Evolutionary conservation across 352 stramenopile genomes (phyloP), one percentile per base, ranked within the genome.

Genomic region (Phytophthora capsici): DNA sequence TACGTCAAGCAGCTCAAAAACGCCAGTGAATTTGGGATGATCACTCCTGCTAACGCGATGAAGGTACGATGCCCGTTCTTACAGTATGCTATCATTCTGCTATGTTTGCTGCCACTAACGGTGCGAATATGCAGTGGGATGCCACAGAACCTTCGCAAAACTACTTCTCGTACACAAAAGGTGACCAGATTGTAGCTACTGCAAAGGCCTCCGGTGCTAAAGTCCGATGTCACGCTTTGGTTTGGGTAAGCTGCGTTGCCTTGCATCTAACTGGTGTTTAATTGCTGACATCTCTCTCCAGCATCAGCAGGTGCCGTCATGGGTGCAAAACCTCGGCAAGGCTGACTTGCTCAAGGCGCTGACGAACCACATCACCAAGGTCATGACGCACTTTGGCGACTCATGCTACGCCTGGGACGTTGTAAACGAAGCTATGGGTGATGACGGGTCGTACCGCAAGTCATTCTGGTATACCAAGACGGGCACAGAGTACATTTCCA

Each of bases 401-500:
- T 37, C 50, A 2, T 72, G 64, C 32, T 64, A 59, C 16, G 57
- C 58, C 2, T 66, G 58, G 58, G 58, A 66, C 14, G 37, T 66
- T 9, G 49, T 61, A 12, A 66, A 53, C 22, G 58, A 68, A 17
- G 64, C 45, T n/a, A 55, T 72, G 23, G 51, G 34, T 19, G 64
- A 72, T 9, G 57, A 72, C 45, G 64, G 38, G 1, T 57, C 38
- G 38, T 68, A 68, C 37, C 64, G 64, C 16, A 34, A 61, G 37
- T 68, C 64, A 9, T 72, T 72, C 28, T 72, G 64, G 64, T 72
- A 68, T 57, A 66, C 52, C 17, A 63, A 53, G 50, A 58, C 57
- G 2, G 64, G 64, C 22, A 58, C 52, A 10, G 64, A 68, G 6
- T 72, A 68, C 51, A 63, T 72, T 37, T 50, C 19, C n/a, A 52